Evolutionary conservation across 805 yeast species (phyloP), one percentile per base, ranked within the genome.

Genomic region (Suhomyces vadensis): DNA sequence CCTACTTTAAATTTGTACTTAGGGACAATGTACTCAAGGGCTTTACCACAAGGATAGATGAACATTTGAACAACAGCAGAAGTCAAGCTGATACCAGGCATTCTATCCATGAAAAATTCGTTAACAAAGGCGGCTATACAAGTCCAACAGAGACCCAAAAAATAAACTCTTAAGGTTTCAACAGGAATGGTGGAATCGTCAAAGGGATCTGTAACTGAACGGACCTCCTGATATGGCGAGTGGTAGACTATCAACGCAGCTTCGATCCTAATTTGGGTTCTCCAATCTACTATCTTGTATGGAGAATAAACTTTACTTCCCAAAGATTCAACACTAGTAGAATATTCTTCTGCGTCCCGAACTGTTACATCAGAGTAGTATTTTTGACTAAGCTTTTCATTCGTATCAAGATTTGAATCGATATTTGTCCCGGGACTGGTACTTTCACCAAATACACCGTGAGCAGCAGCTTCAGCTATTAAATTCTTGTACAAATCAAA

Each of bases 41-140:
- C 49, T 37, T 50, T 54, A 53, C 82, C 81, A 53, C 69, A 63
- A 35, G 78, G 77, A 49, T 67, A 73, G 40, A 75, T 55, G 39
- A 75, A 61, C 53, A 77, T 58, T 54, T 78, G 81, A 46, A 71
- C 60, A 24, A 77, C 75, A 3, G 77, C 52, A 23, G 78, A 54
- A 3, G 64, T 47, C 14, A 78, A 59, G n/a, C 65, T 41, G 48
- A 79, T 77, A 7, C 74, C 49, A 35, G 83, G 83, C 48, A 68
- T 65, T 63, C 85, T 72, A 41, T 77, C 79, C 6, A 72, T 60
- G 56, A 81, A 81, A 53, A 79, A 78, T 51, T 78, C 77, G 52
- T 80, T 79, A 50, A 79, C 67, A 49, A 76, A 77, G 25, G 81
- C 56, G 14, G 82, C 81, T 25, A 81, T 61, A n/a, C 73, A 66